Evolutionary conservation across 2,329 filamentous ascomycete genomes (phyloP), one percentile per base, ranked within the genome.

Genomic region (Cordyceps farinosa): DNA sequence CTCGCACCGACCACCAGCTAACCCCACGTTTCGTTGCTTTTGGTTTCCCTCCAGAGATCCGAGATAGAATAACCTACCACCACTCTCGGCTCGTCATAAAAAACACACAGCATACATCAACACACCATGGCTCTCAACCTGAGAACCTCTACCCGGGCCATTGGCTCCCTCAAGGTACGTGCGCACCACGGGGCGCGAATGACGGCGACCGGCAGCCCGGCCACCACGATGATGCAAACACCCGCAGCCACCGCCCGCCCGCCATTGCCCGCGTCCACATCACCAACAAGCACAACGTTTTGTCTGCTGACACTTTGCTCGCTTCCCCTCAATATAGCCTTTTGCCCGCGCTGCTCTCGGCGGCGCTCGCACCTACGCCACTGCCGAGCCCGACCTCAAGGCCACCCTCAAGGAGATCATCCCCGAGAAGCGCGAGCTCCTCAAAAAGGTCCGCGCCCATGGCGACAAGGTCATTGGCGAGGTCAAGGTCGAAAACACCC

Each of bases 401-500:
- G 82, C 90, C 59, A 91, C 91, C 15, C 87, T 99, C 69, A 90
- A 87, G 71, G 86, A 88, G 69, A 86, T 87, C 64, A 96, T 99
- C 70, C 95, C 95, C 40, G 92, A 88, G 66, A 98, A 98, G 82
- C 88, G 93, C 59, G 94, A 97, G 77, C 88, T 97, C 27, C 80
- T 98, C 71, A 95, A 97, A 79, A 90, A 93, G 77, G 91, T 98
- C 80, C 98, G 97, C 82, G 86, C 89, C 64, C 87, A 94, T 75
- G 84, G 86, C 59, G 86, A 88, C 71, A 95, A 93, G 77, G 87
- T 88, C 65, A 88, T 98, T 71, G 94, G 94, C 63, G 91, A 97
- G 71, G 88, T 98, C 77, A 97, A 94, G 82, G 87, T 98, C 52
- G 91, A 94, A 78, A 97, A 95, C 79, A 91, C 91, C 29, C 87